These are phyloP conservation scores for Fusarium albosuccineum DNA, from an alignment of 2,329 filamentous ascomycete species.

Conservation along the genomic window DNA sequence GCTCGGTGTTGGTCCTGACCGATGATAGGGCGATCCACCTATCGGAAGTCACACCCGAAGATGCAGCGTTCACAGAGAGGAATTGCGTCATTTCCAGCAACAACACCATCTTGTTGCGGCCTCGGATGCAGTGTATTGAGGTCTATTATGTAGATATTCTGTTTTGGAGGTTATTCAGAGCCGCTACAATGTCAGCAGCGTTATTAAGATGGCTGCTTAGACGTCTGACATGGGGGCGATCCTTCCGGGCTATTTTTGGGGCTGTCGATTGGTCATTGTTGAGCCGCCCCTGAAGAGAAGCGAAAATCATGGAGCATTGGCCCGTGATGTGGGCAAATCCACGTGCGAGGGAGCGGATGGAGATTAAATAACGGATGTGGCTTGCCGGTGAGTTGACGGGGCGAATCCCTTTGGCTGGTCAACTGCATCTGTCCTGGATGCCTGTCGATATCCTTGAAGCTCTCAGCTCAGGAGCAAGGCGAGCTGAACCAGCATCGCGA, in stretches of 20 bases:
- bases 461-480: not conserved
- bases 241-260: constrained; percentile 7
- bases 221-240: constrained; percentile 29
- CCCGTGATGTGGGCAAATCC: not conserved
- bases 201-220: constrained; percentile 8
- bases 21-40: constrained; percentile 10
- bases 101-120: not conserved
- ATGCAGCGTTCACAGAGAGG: not conserved
- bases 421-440: not conserved
- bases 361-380: not conserved
- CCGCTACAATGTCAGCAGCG: not conserved
- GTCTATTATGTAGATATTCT: not conserved
- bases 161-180: too few relatives aligned
- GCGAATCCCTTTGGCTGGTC: too few relatives aligned
- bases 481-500: too few relatives aligned
- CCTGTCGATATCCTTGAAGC: not conserved
- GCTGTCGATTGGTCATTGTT: not conserved
- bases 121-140: not conserved
- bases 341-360: not conserved
- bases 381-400: too few relatives aligned
- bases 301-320: not conserved
- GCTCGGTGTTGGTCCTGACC: constrained; percentile 15
- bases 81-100: not conserved
- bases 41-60: not conserved
- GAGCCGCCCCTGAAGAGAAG: too few relatives aligned